Evolutionary conservation across 805 yeast genomes (phyloP).

Genomic region (Kodamaea fukazawae): DNA sequence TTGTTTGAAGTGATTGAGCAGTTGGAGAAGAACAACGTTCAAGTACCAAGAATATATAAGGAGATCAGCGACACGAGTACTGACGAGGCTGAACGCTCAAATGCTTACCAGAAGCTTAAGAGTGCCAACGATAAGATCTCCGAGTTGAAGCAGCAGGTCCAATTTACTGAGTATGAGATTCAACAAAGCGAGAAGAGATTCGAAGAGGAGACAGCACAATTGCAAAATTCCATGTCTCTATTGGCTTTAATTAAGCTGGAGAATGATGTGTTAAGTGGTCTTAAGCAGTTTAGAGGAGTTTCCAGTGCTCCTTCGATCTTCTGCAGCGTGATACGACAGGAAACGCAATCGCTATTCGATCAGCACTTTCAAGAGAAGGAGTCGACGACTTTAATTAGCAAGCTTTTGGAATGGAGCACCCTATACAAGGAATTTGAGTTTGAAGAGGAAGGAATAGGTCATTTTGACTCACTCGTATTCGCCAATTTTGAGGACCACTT

Average conservation of each 20-base stretch:
- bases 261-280: not conserved
- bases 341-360: slow-evolving; percentile 10
- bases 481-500: slow-evolving; percentile 3
- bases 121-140: slow-evolving; percentile 16
- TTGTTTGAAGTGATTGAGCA: slow-evolving; percentile 36
- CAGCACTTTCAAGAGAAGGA: slow-evolving; percentile 8
- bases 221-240: slow-evolving; percentile 6
- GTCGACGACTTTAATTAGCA: slow-evolving; percentile 4
- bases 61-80: slow-evolving; percentile 27
- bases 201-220: slow-evolving; percentile 1
- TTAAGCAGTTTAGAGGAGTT: not conserved
- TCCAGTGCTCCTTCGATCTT: slow-evolving; percentile 1
- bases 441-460: not conserved
- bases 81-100: not conserved
- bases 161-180: slow-evolving; percentile 11
- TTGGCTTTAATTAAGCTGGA: not conserved
- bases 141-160: slow-evolving; percentile 12
- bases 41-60: slow-evolving; percentile 37
- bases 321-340: slow-evolving; percentile 1
- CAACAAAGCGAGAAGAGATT: slow-evolving; percentile 2
- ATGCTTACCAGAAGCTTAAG: slow-evolving; percentile 15
- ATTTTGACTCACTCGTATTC: slow-evolving; percentile 22
- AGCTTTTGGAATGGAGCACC: slow-evolving; percentile 15
- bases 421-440: not conserved
- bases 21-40: slow-evolving; percentile 32